phyloP scores from a whole-genome alignment of 441 rosid genomes.

The Melastoma candidum region DNA sequence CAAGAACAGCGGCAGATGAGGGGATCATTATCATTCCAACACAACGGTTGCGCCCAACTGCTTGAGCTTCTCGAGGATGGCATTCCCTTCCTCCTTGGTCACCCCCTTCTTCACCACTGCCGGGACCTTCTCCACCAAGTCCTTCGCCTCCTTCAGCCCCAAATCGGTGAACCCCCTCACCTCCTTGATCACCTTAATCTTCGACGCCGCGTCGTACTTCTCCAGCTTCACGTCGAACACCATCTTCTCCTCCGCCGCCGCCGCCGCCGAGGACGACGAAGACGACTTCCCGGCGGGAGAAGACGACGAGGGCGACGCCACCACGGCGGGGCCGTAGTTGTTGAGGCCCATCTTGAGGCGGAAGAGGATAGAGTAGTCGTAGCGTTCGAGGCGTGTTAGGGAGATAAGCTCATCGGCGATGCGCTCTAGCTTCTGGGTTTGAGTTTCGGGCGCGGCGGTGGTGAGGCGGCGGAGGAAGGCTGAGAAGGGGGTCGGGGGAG shows the following conservation, averaged over 20 bases:
- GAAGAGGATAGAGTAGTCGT: constrained; percentile 48
- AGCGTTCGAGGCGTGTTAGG: constrained; percentile 41
- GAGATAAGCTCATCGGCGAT: constrained; percentile 49
- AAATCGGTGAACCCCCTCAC: constrained; percentile 43
- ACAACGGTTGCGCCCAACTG: constrained; percentile 40
- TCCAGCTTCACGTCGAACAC: constrained; percentile 55
- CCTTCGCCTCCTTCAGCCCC: constrained; percentile 57
- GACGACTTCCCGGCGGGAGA: constrained; percentile 19
- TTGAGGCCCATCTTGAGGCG: constrained; percentile 40
- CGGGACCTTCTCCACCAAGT: constrained; percentile 55
- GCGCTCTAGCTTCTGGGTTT: constrained; percentile 50
- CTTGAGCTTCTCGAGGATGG: constrained; percentile 47
- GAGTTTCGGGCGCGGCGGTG: constrained; percentile 20
- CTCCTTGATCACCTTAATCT: constrained; percentile 56
- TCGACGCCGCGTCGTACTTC: constrained; percentile 40
- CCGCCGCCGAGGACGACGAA: constrained; percentile 20
- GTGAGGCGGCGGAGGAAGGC: constrained; percentile 6
- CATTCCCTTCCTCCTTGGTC: constrained; percentile 42
- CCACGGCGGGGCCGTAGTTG: constrained; percentile 34
- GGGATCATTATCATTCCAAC: constrained; percentile 25
- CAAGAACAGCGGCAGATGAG: too few relatives aligned
- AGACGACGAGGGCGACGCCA: constrained; percentile 11
- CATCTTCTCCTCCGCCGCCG: constrained; percentile 33
- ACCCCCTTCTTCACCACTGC: constrained; percentile 43
- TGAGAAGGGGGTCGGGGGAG: constrained; percentile 7